Conservation (phyloP, 768 basidiomycete genomes). For the Hygrophoropsis aurantiaca region DNA sequence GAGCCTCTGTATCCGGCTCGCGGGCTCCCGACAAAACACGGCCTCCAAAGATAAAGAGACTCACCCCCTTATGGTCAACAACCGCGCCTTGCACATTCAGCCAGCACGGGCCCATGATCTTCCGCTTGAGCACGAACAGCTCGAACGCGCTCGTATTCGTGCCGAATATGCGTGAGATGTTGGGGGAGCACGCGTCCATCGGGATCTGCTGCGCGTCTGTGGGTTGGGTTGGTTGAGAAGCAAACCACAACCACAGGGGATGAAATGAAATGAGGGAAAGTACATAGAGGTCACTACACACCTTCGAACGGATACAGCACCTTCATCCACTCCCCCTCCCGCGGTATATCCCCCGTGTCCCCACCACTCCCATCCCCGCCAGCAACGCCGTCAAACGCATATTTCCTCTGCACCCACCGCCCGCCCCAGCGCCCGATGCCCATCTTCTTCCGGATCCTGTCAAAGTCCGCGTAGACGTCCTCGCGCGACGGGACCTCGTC, state of each 20-base stretch:
- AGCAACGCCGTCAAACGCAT: slow-evolving; percentile 92
- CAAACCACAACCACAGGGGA: neutral
- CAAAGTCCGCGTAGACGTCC: slow-evolving; percentile 84
- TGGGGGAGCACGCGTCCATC: slow-evolving; percentile 70
- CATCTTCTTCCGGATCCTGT: slow-evolving; percentile 67
- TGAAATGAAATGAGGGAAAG: neutral
- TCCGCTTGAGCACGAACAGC: slow-evolving; percentile 87
- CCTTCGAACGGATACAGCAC: slow-evolving; percentile 89
- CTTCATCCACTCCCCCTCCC: slow-evolving; percentile 89
- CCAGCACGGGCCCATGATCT: slow-evolving; percentile 99
- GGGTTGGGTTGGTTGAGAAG: slow-evolving; percentile 52
- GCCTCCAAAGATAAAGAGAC: slow-evolving; percentile 23
- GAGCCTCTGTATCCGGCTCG: too few relatives aligned
- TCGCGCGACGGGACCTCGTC: slow-evolving; percentile 68
- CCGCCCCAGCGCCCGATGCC: slow-evolving; percentile 76
- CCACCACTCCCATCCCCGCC: too few relatives aligned
- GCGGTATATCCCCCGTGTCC: slow-evolving; percentile 68
- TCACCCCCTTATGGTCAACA: slow-evolving; percentile 77
- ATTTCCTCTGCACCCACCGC: slow-evolving; percentile 86
- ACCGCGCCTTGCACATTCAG: slow-evolving; percentile 76
- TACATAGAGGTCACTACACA: too few relatives aligned
- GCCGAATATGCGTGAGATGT: slow-evolving; percentile 86
- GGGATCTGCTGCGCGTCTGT: too few relatives aligned
- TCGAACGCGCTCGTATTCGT: slow-evolving; percentile 93
- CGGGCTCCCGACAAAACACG: too few relatives aligned